Evolutionary conservation across 163 green algal genomes (phyloP), one percentile per base, ranked within the genome.

Genomic region (Chlamydomonas reinhardtii): DNA sequence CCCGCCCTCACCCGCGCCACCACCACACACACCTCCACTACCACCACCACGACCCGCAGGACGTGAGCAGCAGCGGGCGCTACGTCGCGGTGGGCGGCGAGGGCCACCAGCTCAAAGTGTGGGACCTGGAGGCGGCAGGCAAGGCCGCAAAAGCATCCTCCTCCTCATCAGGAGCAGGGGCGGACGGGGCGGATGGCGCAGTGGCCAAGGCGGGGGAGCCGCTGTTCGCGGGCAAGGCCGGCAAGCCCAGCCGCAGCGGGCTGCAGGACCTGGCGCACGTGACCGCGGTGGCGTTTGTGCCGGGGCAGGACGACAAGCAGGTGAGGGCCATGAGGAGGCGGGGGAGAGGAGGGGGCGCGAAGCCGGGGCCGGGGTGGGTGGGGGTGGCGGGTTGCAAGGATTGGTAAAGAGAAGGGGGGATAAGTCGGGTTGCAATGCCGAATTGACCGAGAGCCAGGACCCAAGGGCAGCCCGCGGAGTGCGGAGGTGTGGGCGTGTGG

Each of bases 231-330:
- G 94, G 88, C 37, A 95, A 94, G 74, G 90, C 91, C 8, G 85
- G 87, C 31, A 95, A 94, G 80, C 92, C 93, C n/a, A 78, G 68
- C 74, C 59, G 76, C 31, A 88, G 91, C 8, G 88, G 90, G 14
- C 89, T 97, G 22, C 74, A 95, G 14, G 90, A 96, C 48, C 86
- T 92, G 64, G 91, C 95, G 15, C 91, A 91, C 78, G 89, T 96
- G n/a, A 96, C 94, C 25, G 92, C 95, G 16, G 29, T 91, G 25
- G 84, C 91, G 6, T 98, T 96, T 86, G 80, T 95, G 6, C 89
- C 94, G 75, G 34, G 79, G 43, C 73, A 80, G 22, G 75, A 68
- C 14, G 74, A 88, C 52, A 59, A 82, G 79, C 66, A 70, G 77
- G 77, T 76, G 32, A 54, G 76, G n/a, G 2, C 8, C 27, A 35